phyloP scores from a whole-genome alignment of 108 stramenopile species.

The Conticribra guillardii region DNA sequence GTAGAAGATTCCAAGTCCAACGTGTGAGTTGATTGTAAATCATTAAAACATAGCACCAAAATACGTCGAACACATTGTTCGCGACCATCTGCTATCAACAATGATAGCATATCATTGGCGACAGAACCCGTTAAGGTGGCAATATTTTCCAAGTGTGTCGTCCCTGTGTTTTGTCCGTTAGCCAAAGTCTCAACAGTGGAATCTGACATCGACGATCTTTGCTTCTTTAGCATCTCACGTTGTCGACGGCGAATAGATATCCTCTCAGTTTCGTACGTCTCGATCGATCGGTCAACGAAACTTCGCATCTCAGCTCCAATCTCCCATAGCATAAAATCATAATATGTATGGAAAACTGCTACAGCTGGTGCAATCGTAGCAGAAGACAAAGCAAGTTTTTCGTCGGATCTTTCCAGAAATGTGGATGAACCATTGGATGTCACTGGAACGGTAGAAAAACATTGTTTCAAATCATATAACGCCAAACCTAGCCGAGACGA shows the following conservation, averaged over 20 bases:
- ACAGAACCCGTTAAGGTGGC: too few species aligned
- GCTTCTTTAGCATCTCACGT: conserved; percentile 14
- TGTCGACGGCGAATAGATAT: conserved; percentile 14
- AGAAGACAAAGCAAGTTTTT: background rate
- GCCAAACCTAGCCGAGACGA: conserved; percentile 65
- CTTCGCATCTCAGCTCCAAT: conserved; percentile 45
- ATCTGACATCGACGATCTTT: background rate
- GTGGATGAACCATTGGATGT: background rate
- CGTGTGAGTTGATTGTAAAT: background rate
- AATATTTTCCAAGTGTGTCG: too few species aligned
- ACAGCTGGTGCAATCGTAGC: background rate
- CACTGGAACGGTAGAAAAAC: background rate
- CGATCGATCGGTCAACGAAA: conserved; percentile 27
- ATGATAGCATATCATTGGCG: too few species aligned
- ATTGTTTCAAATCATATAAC: conserved; percentile 39
- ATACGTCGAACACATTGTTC: conserved; percentile 19
- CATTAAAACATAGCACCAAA: conserved; percentile 11
- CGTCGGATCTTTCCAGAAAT: background rate
- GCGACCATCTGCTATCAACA: conserved; percentile 34
- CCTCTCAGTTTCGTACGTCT: conserved; percentile 33
- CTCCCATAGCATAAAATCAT: conserved; percentile 37
- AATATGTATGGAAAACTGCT: conserved; percentile 16
- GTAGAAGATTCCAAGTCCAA: background rate
- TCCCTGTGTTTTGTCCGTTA: background rate
- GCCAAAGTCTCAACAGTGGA: background rate